phyloP scores from a whole-genome alignment of 257 asterid genomes.

The Primulina huaijiensis region DNA sequence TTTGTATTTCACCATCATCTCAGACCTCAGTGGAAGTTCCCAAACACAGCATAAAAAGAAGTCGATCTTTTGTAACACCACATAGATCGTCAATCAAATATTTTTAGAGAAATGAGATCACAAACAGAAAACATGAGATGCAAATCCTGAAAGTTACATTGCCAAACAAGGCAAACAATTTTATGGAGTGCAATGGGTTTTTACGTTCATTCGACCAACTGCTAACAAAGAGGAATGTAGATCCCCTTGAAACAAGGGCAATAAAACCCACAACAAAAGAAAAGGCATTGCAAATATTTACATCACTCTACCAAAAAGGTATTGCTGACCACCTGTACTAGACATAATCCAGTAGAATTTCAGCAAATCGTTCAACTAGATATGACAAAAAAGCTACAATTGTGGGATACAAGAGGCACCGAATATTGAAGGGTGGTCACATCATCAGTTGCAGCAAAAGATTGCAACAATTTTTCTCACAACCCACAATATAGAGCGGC shows the following conservation, averaged over 20 bases:
- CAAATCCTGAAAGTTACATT: not conserved
- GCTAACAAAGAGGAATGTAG: not conserved
- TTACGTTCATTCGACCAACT: not conserved
- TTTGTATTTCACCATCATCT: constrained; percentile 16
- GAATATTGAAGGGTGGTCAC: not conserved
- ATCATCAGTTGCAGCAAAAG: constrained; percentile 15
- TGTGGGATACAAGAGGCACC: not conserved
- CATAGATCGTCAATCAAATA: not conserved
- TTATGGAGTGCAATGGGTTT: not conserved
- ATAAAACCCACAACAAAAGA: constrained; percentile 8
- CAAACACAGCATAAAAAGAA: constrained; percentile 3
- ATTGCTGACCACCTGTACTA: not conserved
- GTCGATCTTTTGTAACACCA: constrained; percentile 1
- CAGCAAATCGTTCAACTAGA: constrained; percentile 1
- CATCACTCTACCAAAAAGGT: not conserved
- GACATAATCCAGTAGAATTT: not conserved
- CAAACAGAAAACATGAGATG: not conserved
- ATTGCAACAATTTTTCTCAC: not conserved
- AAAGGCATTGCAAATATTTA: not conserved
- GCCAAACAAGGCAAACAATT: not conserved
- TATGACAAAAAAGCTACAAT: not conserved
- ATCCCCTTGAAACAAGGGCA: not conserved
- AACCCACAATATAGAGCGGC: constrained; percentile 7
- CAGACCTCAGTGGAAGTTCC: constrained; percentile 11
- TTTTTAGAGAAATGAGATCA: not conserved